These are phyloP conservation scores for Volvariella volvacea DNA, from an alignment of 1,284 basidiomycete genomes.

Conservation along the genomic window DNA sequence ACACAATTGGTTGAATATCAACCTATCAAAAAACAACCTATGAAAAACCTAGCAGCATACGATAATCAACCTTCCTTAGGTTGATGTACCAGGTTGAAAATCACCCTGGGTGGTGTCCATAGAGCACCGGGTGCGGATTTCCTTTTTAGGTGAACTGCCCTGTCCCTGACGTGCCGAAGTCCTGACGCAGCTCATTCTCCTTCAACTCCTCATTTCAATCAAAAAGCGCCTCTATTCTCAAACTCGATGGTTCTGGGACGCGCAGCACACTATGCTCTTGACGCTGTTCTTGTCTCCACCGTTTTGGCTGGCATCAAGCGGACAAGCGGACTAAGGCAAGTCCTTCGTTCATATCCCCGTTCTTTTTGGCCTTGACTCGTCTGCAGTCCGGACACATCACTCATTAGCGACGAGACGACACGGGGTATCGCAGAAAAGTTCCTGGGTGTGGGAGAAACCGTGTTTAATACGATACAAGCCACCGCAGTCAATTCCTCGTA, in stretches of 20 bases:
- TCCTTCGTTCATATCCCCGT: constrained; percentile 37
- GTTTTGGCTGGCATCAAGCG: constrained; percentile 89
- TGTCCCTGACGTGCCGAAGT: no score
- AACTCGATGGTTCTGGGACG: constrained; percentile 68
- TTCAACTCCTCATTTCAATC: background rate
- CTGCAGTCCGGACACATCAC: constrained; percentile 58
- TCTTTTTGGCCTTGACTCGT: constrained; percentile 2
- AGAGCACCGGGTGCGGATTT: no score
- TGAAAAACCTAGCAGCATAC: no score
- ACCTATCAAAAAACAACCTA: no score
- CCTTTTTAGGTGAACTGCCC: no score
- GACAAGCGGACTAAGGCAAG: constrained; percentile 85
- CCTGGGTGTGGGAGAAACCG: constrained; percentile 80
- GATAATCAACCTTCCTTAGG: no score
- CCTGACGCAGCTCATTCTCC: background rate
- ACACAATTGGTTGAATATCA: no score
- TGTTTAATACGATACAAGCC: constrained; percentile 80
- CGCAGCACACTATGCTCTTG: constrained; percentile 79
- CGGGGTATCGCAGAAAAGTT: constrained; percentile 77
- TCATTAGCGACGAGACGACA: constrained; percentile 70
- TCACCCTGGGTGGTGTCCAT: no score
- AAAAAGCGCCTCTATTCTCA: no score
- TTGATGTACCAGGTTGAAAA: no score
- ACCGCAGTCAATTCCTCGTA: constrained; percentile 78
- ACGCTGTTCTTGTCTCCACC: constrained; percentile 84